Evolutionary conservation across 1,139 yeast species (phyloP), one percentile per base, ranked within the genome.

Genomic region (Nakaseomyces uthaithaninus): DNA sequence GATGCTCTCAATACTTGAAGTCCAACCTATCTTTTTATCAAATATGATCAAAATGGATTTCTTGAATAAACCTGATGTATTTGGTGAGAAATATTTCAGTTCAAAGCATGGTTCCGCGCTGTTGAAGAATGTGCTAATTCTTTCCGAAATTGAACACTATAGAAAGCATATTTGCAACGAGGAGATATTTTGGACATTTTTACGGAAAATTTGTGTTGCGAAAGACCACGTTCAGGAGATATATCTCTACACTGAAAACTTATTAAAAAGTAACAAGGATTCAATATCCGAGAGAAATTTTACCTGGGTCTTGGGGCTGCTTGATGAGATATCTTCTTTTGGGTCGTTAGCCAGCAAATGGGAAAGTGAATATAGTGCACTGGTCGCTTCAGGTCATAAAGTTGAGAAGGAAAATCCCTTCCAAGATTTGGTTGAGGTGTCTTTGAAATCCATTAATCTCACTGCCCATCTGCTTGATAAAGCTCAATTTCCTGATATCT

Each of bases 261-360:
- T 78, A 7, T 55, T 78, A 3, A 60, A 60, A 6, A 55, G 62
- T 3, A 57, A 68, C 1, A 61, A 71, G 3, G 50, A 56, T 3
- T 64, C 68, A 20, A 64, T 80, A 14, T 64, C 57, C 7, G 64
- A 68, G 1, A 60, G 61, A 1, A 82, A 79, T 52, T 82, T 75
- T 51, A 73, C 80, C 72, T 69, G 74, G 47, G 55, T 80, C 14
- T 64, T 87, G 33, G 89, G 87, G 1, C 63, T 84, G 18, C 63
- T 85, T 34, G 94, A 85, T 57, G 94, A 84, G 48, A 71, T 86
- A 18, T 83, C 94, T 0, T 81, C 89, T 1, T 75, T 80, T 36
- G 94, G 94, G 3, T 87, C 94, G 0, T 67, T 80, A 41, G 93
- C 87, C 4, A 80, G 87, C 7, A 83, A 75, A 57, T 75, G 75